A percentile compares a stretch with the other conserved stretches of the same genome.
phyloP scores from a whole-genome alignment of 345 rosid genomes.

The Dimocarpus longan region DNA sequence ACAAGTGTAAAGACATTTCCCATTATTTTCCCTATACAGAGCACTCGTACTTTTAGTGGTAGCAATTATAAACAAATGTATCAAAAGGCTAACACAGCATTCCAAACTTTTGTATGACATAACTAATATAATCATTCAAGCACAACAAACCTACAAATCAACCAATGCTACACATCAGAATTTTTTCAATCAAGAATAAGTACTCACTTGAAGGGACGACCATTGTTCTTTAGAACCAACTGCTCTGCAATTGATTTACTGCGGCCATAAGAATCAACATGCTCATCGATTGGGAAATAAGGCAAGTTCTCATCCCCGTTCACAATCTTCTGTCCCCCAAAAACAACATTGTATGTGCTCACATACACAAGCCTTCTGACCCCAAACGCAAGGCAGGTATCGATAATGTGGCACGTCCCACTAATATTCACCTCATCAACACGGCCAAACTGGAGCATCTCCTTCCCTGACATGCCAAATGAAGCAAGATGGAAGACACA shows the following conservation, averaged over 20 bases:
- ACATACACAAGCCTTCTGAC: slow-evolving; percentile 75
- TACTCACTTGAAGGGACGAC: slow-evolving; percentile 74
- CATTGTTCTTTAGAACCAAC: slow-evolving; percentile 74
- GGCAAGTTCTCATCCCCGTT: slow-evolving; percentile 80
- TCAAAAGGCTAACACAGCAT: neutral
- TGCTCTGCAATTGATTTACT: slow-evolving; percentile 87
- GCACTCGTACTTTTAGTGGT: neutral
- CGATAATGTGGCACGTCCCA: slow-evolving; percentile 81
- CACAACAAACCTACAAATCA: neutral
- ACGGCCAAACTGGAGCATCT: slow-evolving; percentile 85
- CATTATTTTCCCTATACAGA: slow-evolving; percentile 51
- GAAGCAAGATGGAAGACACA: slow-evolving; percentile 94
- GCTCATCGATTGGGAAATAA: slow-evolving; percentile 80
- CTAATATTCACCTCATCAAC: slow-evolving; percentile 79
- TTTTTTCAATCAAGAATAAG: neutral
- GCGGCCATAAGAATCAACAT: slow-evolving; percentile 72
- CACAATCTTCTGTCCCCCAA: slow-evolving; percentile 80
- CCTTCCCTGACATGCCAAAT: slow-evolving; percentile 93
- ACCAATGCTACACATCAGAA: neutral
- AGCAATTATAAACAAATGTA: neutral
- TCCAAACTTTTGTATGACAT: neutral
- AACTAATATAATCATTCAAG: neutral
- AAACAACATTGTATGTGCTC: slow-evolving; percentile 91
- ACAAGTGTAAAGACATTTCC: slow-evolving; percentile 68
- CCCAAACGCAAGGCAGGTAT: slow-evolving; percentile 62